A percentile compares a stretch with the other conserved stretches of the same genome.
phyloP scores from a whole-genome alignment of 208 protist genomes.

The Leishmania major region DNA sequence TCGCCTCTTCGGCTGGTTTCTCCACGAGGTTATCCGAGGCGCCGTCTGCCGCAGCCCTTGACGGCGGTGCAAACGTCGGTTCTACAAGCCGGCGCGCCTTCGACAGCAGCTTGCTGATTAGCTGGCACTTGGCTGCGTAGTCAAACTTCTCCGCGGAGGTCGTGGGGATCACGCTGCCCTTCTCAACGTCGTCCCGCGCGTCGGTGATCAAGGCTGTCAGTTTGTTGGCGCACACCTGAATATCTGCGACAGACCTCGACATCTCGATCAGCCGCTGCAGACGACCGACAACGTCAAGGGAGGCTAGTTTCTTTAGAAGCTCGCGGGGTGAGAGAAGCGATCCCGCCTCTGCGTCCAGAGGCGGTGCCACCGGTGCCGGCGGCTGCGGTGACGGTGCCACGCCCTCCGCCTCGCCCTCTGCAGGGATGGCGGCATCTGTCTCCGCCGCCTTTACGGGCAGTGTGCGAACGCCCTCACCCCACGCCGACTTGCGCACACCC shows the following conservation, averaged over 20 bases:
- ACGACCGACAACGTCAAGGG: conserved; percentile 60
- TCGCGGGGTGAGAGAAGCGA: conserved; percentile 68
- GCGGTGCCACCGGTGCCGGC: not conserved
- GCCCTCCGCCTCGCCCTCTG: not conserved
- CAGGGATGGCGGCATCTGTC: not conserved
- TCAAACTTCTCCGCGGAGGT: conserved; percentile 20
- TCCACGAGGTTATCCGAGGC: not conserved
- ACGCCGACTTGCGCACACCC: conserved; percentile 60
- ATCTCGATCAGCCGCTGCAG: conserved; percentile 81
- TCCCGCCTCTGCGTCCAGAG: conserved; percentile 26
- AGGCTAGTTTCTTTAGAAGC: conserved; percentile 56
- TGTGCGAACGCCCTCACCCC: conserved; percentile 33
- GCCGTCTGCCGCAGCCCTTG: not conserved
- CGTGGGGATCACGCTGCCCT: not conserved
- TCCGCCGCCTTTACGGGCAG: conserved; percentile 16
- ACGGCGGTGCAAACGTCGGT: conserved; percentile 8
- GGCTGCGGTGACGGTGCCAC: not conserved
- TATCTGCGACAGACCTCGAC: conserved; percentile 37
- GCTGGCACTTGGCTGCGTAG: conserved; percentile 63
- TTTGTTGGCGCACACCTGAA: conserved; percentile 50
- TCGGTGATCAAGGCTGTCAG: conserved; percentile 24
- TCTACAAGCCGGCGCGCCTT: conserved; percentile 67
- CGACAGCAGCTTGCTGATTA: conserved; percentile 83
- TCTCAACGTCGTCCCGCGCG: conserved; percentile 12
- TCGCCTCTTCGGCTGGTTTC: not conserved